Evolutionary conservation across 192 early-diverging fungal genomes (phyloP).

Genomic region (Entophlyctis luteolus): DNA sequence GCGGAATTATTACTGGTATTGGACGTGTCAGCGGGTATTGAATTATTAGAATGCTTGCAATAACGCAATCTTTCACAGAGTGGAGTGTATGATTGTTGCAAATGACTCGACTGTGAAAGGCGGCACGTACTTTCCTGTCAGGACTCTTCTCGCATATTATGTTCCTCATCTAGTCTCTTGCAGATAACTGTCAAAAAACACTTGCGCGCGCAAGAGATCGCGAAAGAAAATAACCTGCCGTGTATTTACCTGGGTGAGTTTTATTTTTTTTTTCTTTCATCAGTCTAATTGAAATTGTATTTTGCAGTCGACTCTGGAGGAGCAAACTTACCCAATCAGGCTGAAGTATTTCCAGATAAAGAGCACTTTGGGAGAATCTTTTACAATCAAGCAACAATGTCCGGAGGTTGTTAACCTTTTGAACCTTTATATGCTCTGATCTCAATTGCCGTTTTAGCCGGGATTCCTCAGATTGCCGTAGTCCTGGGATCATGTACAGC

Average conservation of each 20-base stretch:
- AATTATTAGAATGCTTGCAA: neutral
- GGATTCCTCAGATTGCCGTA: slow-evolving; percentile 95
- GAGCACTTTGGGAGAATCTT: slow-evolving; percentile 88
- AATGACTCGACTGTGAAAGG: slow-evolving; percentile 98
- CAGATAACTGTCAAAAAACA: slow-evolving; percentile 86
- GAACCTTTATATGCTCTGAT: neutral
- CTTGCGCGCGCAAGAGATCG: slow-evolving; percentile 94
- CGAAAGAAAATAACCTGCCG: slow-evolving; percentile 84
- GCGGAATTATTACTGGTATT: slow-evolving; percentile 93
- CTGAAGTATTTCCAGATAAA: slow-evolving; percentile 93
- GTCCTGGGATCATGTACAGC: slow-evolving; percentile 97
- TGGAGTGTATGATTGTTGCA: slow-evolving; percentile 94
- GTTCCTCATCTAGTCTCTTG: neutral
- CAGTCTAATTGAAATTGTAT: no score
- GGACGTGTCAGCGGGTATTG: slow-evolving; percentile 81
- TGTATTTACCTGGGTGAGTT: slow-evolving; percentile 77
- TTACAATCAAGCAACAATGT: slow-evolving; percentile 79
- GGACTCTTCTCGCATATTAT: neutral
- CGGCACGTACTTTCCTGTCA: slow-evolving; percentile 90
- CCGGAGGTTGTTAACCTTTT: slow-evolving; percentile 30
- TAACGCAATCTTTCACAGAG: slow-evolving; percentile 37
- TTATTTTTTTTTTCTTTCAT: neutral
- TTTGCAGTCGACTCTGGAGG: slow-evolving; percentile 84
- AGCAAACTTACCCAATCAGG: slow-evolving; percentile 78
- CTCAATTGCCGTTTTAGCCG: slow-evolving; percentile 30